Evolutionary conservation across 2,329 filamentous ascomycete species (phyloP).

Genomic region (Aspergillus sp.): DNA sequence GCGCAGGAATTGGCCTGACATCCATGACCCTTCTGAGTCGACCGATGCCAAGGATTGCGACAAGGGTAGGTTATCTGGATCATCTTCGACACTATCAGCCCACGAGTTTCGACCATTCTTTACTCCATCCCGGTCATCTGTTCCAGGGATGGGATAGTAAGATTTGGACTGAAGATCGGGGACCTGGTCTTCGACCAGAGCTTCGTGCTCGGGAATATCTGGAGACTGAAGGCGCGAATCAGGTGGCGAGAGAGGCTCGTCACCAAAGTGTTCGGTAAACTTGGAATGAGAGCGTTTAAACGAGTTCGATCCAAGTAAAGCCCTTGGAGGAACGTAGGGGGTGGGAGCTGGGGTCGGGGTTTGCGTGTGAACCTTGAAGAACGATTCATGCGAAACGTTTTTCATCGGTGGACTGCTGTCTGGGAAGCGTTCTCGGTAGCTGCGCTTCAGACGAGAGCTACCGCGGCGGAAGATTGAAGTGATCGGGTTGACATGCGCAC

Average conservation of each 20-base stretch:
- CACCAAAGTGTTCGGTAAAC: constrained; percentile 88
- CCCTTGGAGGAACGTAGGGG: constrained; percentile 37
- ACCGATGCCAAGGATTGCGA: constrained; percentile 90
- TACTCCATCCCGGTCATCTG: constrained; percentile 30
- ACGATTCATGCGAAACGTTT: constrained; percentile 87
- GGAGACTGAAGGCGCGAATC: constrained; percentile 79
- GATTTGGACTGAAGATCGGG: constrained; percentile 13
- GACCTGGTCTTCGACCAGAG: constrained; percentile 11
- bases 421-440: constrained; percentile 50
- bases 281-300: constrained; percentile 83
- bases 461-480: constrained; percentile 74
- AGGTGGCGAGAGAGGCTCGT: constrained; percentile 80
- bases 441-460: constrained; percentile 55
- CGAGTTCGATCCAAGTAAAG: constrained; percentile 53
- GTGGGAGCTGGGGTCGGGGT: constrained; percentile 49
- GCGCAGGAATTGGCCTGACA: constrained; percentile 69
- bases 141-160: constrained; percentile 25
- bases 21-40: constrained; percentile 94
- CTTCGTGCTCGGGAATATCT: constrained; percentile 52
- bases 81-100: constrained; percentile 51
- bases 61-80: constrained; percentile 49
- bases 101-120: constrained; percentile 37
- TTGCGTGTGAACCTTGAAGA: constrained; percentile 58
- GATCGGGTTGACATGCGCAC: constrained; percentile 54
- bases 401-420: constrained; percentile 75